Evolutionary conservation across 306 rosid genomes (phyloP).

Genomic region (Coriaria nepalensis): DNA sequence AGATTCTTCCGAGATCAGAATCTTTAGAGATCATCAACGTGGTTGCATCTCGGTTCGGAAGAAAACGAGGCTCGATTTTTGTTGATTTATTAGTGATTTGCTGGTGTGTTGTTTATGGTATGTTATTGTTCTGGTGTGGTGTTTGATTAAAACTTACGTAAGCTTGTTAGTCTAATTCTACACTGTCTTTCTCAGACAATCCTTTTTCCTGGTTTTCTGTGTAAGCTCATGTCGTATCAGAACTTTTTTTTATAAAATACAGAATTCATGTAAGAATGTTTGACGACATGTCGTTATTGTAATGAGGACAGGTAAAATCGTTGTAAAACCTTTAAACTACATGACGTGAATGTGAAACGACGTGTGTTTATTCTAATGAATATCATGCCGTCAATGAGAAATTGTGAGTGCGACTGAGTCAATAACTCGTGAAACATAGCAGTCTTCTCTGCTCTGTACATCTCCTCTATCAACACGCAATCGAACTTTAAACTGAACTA

Average conservation of each 20-base stretch:
- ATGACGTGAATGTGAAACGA: constrained; percentile 1
- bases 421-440: too few species aligned
- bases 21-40: constrained; percentile 82
- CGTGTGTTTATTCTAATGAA: background rate
- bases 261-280: too few species aligned
- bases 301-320: background rate
- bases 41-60: constrained; percentile 68
- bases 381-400: too few species aligned
- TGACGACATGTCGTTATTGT: background rate
- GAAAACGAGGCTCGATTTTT: constrained; percentile 66
- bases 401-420: too few species aligned
- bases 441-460: too few species aligned
- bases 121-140: constrained; percentile 13
- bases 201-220: background rate
- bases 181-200: background rate
- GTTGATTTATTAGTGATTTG: constrained; percentile 25
- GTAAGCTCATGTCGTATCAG: background rate
- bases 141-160: background rate
- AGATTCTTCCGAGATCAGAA: constrained; percentile 69
- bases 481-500: too few species aligned
- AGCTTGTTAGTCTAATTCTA: background rate
- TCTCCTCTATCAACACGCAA: background rate
- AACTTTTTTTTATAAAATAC: too few species aligned
- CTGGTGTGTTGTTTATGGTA: background rate
- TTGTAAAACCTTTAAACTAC: background rate